Conservation (phyloP, 192 early-diverging fungal species). For the Endogone sp. region DNA sequence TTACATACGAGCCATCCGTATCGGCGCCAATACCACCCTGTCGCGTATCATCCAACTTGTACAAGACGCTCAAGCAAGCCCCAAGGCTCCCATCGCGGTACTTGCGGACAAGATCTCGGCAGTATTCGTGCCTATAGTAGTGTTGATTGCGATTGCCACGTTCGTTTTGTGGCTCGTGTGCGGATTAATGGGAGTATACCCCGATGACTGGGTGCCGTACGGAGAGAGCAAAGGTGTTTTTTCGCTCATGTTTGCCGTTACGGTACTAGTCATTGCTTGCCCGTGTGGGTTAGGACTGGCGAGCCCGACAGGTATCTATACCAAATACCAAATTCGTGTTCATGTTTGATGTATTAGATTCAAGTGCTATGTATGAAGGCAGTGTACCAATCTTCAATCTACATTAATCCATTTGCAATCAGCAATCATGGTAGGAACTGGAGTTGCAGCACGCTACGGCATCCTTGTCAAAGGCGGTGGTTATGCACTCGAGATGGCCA, state of each 20-base stretch:
- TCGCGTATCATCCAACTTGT: constrained; percentile 60
- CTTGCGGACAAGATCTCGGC: constrained; percentile 59
- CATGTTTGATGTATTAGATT: too few relatives aligned
- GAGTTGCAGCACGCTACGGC: constrained; percentile 59
- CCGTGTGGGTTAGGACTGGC: constrained; percentile 70
- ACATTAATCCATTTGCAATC: not conserved
- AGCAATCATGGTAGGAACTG: constrained; percentile 73
- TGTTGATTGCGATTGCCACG: constrained; percentile 51
- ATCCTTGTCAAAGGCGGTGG: constrained; percentile 75
- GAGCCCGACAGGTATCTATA: constrained; percentile 41
- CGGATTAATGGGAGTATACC: constrained; percentile 22
- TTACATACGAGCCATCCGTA: constrained; percentile 59
- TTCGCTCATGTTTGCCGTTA: constrained; percentile 51
- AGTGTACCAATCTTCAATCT: too few relatives aligned
- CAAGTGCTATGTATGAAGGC: too few relatives aligned
- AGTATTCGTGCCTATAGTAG: constrained; percentile 61
- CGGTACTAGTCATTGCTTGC: constrained; percentile 68
- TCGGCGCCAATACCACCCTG: constrained; percentile 60
- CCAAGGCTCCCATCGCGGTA: constrained; percentile 61
- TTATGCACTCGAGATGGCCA: constrained; percentile 63
- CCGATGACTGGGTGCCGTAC: constrained; percentile 35
- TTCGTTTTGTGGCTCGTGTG: constrained; percentile 53
- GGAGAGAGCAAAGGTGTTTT: constrained; percentile 42
- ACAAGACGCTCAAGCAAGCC: constrained; percentile 56
- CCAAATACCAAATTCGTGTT: too few relatives aligned